Evolutionary conservation across 805 yeast species (phyloP), one percentile per base, ranked within the genome.

Genomic region (Naumovozyma castellii): DNA sequence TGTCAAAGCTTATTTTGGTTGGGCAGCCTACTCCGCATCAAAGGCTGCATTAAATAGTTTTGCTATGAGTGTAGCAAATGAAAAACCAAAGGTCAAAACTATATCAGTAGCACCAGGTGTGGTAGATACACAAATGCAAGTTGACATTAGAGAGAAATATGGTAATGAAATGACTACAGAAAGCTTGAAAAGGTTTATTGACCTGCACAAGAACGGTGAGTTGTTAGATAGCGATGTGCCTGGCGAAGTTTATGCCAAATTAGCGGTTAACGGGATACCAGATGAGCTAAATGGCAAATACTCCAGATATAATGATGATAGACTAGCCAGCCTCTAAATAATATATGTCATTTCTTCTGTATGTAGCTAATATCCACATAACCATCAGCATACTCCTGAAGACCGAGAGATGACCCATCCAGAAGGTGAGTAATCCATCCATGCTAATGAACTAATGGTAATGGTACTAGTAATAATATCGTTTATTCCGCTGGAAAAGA

Each of bases 41-140:
- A 90, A 90, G 59, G 96, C 97, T 0, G 95, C 97, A 0, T 56
- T 90, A 37, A 87, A 90, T 59, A 87, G 80, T 51, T 71, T 86
- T 38, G 78, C 84, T 5, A 54, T 64, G 35, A 75, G 84, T 12
- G 57, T 90, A 13, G 80, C 84, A 1, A 66, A 64, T 4, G 96
- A 87, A 52, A 87, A 83, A 55, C 64, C 69, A 1, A 68, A 64
- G 0, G 49, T 54, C 6, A 46, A 37, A 20, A 67, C 81, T 3
- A 64, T 87, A 9, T 69, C 96, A 0, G 71, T 92, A 18, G 96
- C 95, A 0, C 97, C 97, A 0, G 97, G 98, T 3, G 94, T 86
- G 1, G 97, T 92, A 2, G 85, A 85, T 56, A 90, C 98, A 1
- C 67, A 67, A 16, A 90, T 92, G 97, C 97, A 92, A 64, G 57